Evolutionary conservation across 2,329 filamentous ascomycete species (phyloP).

Genomic region (Talaromyces sp.): DNA sequence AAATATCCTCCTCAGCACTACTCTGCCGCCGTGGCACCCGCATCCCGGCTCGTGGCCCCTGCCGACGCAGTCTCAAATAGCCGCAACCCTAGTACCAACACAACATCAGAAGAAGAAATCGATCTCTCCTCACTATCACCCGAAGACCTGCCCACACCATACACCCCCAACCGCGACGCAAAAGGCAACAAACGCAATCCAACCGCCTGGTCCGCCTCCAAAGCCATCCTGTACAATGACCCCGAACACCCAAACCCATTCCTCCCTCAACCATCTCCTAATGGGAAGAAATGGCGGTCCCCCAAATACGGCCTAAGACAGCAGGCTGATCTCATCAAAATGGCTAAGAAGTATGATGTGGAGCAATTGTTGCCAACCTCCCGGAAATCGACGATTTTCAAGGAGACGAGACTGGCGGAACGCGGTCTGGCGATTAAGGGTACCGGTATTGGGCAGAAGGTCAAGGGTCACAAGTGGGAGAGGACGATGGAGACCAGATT

Average conservation of each 20-base stretch:
- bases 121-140: conserved; percentile 18
- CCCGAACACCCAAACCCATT: conserved; percentile 71
- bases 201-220: conserved; percentile 30
- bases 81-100: not conserved
- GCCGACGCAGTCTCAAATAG: conserved; percentile 28
- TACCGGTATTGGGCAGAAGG: conserved; percentile 84
- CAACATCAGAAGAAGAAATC: conserved; percentile 18
- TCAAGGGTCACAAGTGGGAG: conserved; percentile 95
- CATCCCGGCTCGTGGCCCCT: conserved; percentile 20
- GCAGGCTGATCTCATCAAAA: conserved; percentile 86
- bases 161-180: conserved; percentile 40
- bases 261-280: conserved; percentile 51
- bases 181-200: conserved; percentile 40
- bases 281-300: conserved; percentile 64
- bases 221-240: conserved; percentile 35
- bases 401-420: conserved; percentile 68
- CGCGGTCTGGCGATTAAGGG: conserved; percentile 82
- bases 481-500: conserved; percentile 76
- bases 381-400: conserved; percentile 66
- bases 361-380: conserved; percentile 75
- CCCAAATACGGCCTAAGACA: conserved; percentile 77
- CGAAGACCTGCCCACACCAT: conserved; percentile 32
- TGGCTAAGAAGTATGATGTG: conserved; percentile 73
- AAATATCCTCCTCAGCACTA: conserved; percentile 71
- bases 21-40: conserved; percentile 34